Evolutionary conservation across 2,329 filamentous ascomycete genomes (phyloP).

Genomic region (Chrysosphaeria jannelii): DNA sequence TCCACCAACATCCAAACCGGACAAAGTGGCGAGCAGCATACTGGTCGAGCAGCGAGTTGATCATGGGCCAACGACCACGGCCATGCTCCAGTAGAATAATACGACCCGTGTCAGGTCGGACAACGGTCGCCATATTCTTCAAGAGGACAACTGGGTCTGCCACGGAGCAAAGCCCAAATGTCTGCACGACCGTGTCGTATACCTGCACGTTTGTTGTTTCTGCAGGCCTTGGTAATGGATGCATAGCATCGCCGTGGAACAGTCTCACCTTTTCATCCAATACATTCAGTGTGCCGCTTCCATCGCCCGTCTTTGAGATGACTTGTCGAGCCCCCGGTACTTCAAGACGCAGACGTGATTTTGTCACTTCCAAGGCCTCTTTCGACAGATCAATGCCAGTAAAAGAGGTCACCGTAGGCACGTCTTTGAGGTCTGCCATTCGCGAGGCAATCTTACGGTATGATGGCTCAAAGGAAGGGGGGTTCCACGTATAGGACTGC

Average conservation of each 20-base stretch:
- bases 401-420: slow-evolving; percentile 16
- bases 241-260: slow-evolving; percentile 14
- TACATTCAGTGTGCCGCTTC: slow-evolving; percentile 4
- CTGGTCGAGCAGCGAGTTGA: slow-evolving; percentile 25
- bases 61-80: slow-evolving; percentile 19
- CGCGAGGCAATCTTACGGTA: background rate
- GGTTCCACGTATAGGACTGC: slow-evolving; percentile 24
- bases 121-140: slow-evolving; percentile 17
- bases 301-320: slow-evolving; percentile 13
- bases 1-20: slow-evolving; percentile 38
- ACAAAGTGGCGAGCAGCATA: slow-evolving; percentile 23
- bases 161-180: slow-evolving; percentile 33
- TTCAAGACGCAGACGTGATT: slow-evolving; percentile 16
- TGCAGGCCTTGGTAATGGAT: slow-evolving; percentile 10
- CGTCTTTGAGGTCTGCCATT: slow-evolving; percentile 3
- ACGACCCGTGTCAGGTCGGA: slow-evolving; percentile 23
- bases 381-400: slow-evolving; percentile 30
- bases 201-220: slow-evolving; percentile 1
- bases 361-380: slow-evolving; percentile 27
- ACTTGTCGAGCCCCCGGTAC: slow-evolving; percentile 12
- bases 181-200: slow-evolving; percentile 35
- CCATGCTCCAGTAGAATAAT: slow-evolving; percentile 34
- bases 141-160: slow-evolving; percentile 22
- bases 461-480: slow-evolving; percentile 4
- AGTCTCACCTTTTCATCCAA: slow-evolving; percentile 5